phyloP scores from a whole-genome alignment of 352 stramenopile species.

The Bremia lactucae region DNA sequence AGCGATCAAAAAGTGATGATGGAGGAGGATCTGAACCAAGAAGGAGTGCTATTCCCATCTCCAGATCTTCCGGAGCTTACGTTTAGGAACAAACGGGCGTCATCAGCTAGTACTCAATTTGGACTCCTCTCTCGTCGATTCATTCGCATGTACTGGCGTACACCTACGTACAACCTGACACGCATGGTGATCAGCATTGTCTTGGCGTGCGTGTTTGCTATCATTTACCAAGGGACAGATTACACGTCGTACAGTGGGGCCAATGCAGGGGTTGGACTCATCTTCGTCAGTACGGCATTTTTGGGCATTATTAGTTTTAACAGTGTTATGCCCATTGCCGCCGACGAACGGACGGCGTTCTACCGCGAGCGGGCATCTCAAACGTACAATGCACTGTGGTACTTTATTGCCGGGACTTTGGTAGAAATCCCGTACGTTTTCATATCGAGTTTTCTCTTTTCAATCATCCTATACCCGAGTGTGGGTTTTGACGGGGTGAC shows the following conservation, averaged over 20 bases:
- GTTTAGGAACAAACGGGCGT: slow-evolving; percentile 35
- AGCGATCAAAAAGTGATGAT: slow-evolving; percentile 31
- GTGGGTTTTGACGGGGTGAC: slow-evolving; percentile 34
- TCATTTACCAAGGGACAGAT: slow-evolving; percentile 53
- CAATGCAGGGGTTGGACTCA: slow-evolving; percentile 56
- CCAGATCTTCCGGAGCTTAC: slow-evolving; percentile 24
- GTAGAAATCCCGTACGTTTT: slow-evolving; percentile 34
- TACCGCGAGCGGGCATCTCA: slow-evolving; percentile 86
- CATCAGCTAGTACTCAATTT: slow-evolving; percentile 16
- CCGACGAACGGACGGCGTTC: slow-evolving; percentile 26
- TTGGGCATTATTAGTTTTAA: slow-evolving; percentile 35
- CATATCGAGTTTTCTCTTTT: slow-evolving; percentile 28
- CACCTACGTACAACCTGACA: slow-evolving; percentile 72
- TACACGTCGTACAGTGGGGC: slow-evolving; percentile 32
- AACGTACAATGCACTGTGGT: slow-evolving; percentile 70
- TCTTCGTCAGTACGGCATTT: slow-evolving; percentile 82
- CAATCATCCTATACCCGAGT: slow-evolving; percentile 45
- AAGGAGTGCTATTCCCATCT: slow-evolving; percentile 29
- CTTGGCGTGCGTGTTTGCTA: slow-evolving; percentile 61
- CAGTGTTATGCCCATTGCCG: slow-evolving; percentile 14
- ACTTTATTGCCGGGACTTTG: slow-evolving; percentile 49
- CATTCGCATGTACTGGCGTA: slow-evolving; percentile 60
- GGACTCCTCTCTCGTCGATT: slow-evolving; percentile 26
- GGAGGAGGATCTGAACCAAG: slow-evolving; percentile 33
- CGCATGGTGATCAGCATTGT: slow-evolving; percentile 57